Evolutionary conservation across 345 rosid genomes (phyloP).

Genomic region (Citrus maxima): DNA sequence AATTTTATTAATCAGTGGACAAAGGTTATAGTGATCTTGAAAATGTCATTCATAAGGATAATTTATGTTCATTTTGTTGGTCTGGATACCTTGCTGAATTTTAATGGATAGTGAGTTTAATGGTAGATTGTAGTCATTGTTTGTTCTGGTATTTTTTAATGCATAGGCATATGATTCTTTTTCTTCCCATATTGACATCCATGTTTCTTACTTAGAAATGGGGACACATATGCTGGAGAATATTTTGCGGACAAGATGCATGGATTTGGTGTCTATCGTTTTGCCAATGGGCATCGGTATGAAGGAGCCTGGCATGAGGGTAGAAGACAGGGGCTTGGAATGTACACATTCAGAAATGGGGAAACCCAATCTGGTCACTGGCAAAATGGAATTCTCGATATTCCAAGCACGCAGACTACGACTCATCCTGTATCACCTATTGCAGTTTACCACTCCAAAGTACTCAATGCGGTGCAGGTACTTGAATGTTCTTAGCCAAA

Average conservation of each 20-base stretch:
- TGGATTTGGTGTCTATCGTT: conserved; percentile 83
- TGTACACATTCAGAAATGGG: conserved; percentile 92
- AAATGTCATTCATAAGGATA: neutral
- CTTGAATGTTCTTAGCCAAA: neutral
- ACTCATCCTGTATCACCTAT: conserved; percentile 59
- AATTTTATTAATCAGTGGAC: neutral
- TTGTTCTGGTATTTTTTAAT: neutral
- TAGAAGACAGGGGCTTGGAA: conserved; percentile 93
- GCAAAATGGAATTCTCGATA: conserved; percentile 83
- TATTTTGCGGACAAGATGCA: conserved; percentile 98
- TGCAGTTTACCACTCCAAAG: conserved; percentile 85
- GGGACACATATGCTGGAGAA: conserved; percentile 91
- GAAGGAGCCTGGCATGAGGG: conserved; percentile 99
- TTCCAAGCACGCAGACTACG: conserved; percentile 77
- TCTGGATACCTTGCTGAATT: neutral
- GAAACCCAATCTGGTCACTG: conserved; percentile 97
- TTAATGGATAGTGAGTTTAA: neutral
- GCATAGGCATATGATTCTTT: neutral
- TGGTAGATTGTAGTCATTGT: neutral
- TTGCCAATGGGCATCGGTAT: conserved; percentile 89
- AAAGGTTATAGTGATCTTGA: neutral
- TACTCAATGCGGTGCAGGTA: conserved; percentile 90
- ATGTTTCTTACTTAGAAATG: conserved; percentile 50
- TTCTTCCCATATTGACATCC: neutral
- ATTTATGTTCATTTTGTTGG: neutral